Evolutionary conservation across 306 rosid species (phyloP).

Genomic region (Oxytropis ochrocephala): DNA sequence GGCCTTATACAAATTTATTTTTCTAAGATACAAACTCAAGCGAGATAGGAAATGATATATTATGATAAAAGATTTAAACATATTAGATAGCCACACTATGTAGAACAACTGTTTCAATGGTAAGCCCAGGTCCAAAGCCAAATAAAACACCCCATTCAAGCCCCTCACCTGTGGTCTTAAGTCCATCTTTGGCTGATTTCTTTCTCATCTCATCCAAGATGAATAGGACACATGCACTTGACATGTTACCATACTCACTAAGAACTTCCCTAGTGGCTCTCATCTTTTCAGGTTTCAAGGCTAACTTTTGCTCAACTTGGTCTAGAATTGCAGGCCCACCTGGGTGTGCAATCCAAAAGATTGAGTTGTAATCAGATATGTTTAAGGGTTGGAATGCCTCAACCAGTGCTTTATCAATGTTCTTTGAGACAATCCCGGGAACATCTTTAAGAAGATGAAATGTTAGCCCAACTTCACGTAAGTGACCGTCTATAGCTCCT

Average conservation of each 20-base stretch:
- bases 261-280: constrained; percentile 39
- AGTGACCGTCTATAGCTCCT: constrained; percentile 39
- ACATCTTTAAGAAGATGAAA: constrained; percentile 38
- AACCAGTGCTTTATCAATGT: constrained; percentile 13
- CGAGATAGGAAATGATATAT: not conserved
- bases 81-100: constrained; percentile 37
- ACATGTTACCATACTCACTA: constrained; percentile 69
- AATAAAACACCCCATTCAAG: constrained; percentile 75
- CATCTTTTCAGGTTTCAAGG: constrained; percentile 25
- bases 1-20: not conserved
- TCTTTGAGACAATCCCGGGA: constrained; percentile 32
- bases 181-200: constrained; percentile 37
- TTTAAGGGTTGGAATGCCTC: constrained; percentile 23
- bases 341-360: constrained; percentile 34
- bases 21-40: not conserved
- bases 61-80: not conserved
- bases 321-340: constrained; percentile 33
- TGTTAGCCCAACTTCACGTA: constrained; percentile 30
- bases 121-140: constrained; percentile 78
- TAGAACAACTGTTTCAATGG: constrained; percentile 59
- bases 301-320: constrained; percentile 22
- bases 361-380: constrained; percentile 31
- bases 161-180: constrained; percentile 26
- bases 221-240: constrained; percentile 75
- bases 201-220: constrained; percentile 65